Evolutionary conservation across 1,284 basidiomycete genomes (phyloP), one percentile per base, ranked within the genome.

Genomic region (Puccinia hordei): DNA sequence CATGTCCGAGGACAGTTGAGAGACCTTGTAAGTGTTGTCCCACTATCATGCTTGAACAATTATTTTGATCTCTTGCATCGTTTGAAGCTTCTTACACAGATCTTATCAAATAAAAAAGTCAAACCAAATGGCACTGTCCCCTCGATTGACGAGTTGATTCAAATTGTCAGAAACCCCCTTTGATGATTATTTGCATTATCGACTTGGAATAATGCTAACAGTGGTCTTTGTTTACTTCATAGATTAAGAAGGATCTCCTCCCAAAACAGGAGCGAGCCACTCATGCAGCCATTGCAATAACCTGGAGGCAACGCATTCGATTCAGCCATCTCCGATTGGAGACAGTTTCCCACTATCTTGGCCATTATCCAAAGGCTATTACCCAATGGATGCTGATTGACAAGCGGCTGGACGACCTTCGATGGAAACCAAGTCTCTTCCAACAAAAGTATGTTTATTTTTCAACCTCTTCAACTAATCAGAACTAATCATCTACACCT

Each of bases 291-390:
- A 10, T 41, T n/a, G 9, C 17, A 30, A 63, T 63, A 15, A 63
- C 61, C 24, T 63, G 61, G 61, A 63, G 24, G 35, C 2, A 35
- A 35, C 30, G 30, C 19, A 63, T 63, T 35, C 8, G 35, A 35
- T 63, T 35, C 61, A 63, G 61, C n/a, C 61, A 63, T 63, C 61
- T 63, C 8, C 61, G 22, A 33, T 30, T 63, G 61, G 61, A 63
- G 61, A 63, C 35, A 8, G 30, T 63, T 12, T 63, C 61, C 30
- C 61, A 63, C 24, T 24, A 63, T 24, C 30, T 35, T n/a, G 35
- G 35, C 30, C 61, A 63, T 24, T 63, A 33, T 41, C 27, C 61
- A 8, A 63, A 63, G 6, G 6, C 17, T 24, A 63, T 63, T 30
- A 33, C 61, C 24, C 61, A 33, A 63, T 63, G 61, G 61, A 63